These are phyloP conservation scores for Amphibolis antarctica DNA, from an alignment of 106 monocot genomes.

Conservation along the genomic window DNA sequence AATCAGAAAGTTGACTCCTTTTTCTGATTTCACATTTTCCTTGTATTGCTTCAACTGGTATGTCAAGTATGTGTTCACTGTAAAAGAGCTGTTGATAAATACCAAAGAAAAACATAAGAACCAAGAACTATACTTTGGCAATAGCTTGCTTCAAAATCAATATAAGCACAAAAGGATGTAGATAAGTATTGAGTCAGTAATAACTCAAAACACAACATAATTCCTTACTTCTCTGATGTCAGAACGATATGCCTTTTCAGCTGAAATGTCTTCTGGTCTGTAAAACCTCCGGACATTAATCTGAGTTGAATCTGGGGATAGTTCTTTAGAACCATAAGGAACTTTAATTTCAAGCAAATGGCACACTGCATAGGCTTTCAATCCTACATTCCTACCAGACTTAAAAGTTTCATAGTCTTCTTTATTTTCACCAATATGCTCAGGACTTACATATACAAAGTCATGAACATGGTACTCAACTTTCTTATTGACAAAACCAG, in stretches of 20 bases:
- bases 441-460: constrained; percentile 59
- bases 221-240: constrained; percentile 84
- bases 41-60: constrained; percentile 59
- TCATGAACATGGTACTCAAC: constrained; percentile 54
- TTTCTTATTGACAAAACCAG: constrained; percentile 48
- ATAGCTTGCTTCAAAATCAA: too few relatives aligned
- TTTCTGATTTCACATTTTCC: constrained; percentile 78
- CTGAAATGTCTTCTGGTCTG: constrained; percentile 83
- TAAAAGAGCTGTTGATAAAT: constrained; percentile 59
- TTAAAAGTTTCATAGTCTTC: constrained; percentile 65
- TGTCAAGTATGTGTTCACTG: constrained; percentile 46
- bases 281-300: constrained; percentile 83
- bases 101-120: not conserved
- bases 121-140: not conserved
- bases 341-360: constrained; percentile 46
- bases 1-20: constrained; percentile 43
- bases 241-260: constrained; percentile 64
- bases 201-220: not conserved
- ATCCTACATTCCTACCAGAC: constrained; percentile 75
- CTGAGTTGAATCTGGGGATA: constrained; percentile 25
- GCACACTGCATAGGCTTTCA: constrained; percentile 70
- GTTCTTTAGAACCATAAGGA: constrained; percentile 26
- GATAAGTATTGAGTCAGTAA: not conserved
- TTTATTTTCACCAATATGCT: constrained; percentile 43
- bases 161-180: not conserved